phyloP scores from a whole-genome alignment of 371 early-diverging fungal genomes.

The Mucor indicus region DNA sequence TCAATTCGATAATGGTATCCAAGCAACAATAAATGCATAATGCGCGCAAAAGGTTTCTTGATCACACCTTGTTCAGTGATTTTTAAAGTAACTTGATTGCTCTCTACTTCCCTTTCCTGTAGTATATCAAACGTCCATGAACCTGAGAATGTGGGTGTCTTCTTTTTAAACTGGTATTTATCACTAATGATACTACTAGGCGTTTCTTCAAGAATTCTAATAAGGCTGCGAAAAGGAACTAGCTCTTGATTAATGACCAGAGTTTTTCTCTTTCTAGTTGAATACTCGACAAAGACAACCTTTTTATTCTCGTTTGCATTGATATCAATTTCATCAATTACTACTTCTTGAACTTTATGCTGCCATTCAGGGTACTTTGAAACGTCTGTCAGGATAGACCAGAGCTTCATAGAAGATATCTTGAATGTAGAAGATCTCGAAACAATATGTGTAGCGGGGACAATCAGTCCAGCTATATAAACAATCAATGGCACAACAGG shows the following conservation, averaged over 20 bases:
- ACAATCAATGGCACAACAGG: conserved; percentile 5
- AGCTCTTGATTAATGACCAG: conserved; percentile 33
- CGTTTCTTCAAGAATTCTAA: conserved; percentile 35
- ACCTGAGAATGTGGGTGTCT: conserved; percentile 28
- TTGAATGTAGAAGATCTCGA: conserved; percentile 7
- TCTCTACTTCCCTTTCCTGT: conserved; percentile 13
- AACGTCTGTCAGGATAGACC: conserved; percentile 31
- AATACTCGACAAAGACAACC: conserved; percentile 27
- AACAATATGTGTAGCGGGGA: conserved; percentile 21
- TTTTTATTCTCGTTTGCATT: neutral
- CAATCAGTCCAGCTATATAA: conserved; percentile 14
- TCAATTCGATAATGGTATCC: conserved; percentile 43
- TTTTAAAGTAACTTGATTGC: conserved; percentile 5
- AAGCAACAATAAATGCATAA: conserved; percentile 33
- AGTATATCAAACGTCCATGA: conserved; percentile 32
- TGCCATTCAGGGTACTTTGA: conserved; percentile 35
- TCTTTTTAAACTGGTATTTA: neutral
- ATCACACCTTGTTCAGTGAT: conserved; percentile 48
- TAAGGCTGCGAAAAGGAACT: conserved; percentile 9
- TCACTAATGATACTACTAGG: neutral
- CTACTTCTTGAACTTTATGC: conserved; percentile 23
- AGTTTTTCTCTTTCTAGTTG: conserved; percentile 22
- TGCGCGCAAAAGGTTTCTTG: conserved; percentile 37
- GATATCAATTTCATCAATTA: conserved; percentile 4
- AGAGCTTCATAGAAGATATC: conserved; percentile 19